Evolutionary conservation across 2,329 filamentous ascomycete species (phyloP).

Genomic region (Gaeumannomyces sp.): DNA sequence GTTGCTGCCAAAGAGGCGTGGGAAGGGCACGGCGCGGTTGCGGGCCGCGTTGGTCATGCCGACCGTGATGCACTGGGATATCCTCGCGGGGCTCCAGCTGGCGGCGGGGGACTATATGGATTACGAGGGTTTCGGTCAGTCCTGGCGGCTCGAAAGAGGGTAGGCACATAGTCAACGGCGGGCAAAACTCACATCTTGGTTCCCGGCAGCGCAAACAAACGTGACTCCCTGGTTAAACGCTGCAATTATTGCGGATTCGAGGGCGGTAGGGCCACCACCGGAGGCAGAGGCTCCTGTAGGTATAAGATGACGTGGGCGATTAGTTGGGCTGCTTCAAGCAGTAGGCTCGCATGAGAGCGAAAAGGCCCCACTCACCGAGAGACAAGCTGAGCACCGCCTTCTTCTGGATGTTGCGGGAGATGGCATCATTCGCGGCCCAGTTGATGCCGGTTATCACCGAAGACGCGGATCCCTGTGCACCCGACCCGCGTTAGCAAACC

Average conservation of each 20-base stretch:
- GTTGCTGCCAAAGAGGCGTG: slow-evolving; percentile 53
- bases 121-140: too few relatives aligned
- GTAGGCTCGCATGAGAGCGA: background rate
- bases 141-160: too few relatives aligned
- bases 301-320: background rate
- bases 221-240: slow-evolving; percentile 29
- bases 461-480: slow-evolving; percentile 20
- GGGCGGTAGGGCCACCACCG: slow-evolving; percentile 15
- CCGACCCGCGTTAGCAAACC: background rate
- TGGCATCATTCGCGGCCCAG: slow-evolving; percentile 42
- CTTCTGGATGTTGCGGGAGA: slow-evolving; percentile 32
- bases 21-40: slow-evolving; percentile 37
- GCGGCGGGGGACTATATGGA: background rate
- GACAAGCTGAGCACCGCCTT: slow-evolving; percentile 60
- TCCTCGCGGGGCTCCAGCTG: slow-evolving; percentile 15
- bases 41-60: slow-evolving; percentile 26
- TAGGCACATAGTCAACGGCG: too few relatives aligned
- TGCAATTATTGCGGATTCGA: slow-evolving; percentile 31
- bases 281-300: slow-evolving; percentile 16
- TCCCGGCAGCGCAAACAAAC: slow-evolving; percentile 20
- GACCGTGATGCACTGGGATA: slow-evolving; percentile 27
- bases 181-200: background rate
- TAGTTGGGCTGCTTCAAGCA: too few relatives aligned
- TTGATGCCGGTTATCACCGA: slow-evolving; percentile 53
- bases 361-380: slow-evolving; percentile 24